phyloP scores from a whole-genome alignment of 2,329 filamentous ascomycete genomes.

The Fusarium pseudograminearum region DNA sequence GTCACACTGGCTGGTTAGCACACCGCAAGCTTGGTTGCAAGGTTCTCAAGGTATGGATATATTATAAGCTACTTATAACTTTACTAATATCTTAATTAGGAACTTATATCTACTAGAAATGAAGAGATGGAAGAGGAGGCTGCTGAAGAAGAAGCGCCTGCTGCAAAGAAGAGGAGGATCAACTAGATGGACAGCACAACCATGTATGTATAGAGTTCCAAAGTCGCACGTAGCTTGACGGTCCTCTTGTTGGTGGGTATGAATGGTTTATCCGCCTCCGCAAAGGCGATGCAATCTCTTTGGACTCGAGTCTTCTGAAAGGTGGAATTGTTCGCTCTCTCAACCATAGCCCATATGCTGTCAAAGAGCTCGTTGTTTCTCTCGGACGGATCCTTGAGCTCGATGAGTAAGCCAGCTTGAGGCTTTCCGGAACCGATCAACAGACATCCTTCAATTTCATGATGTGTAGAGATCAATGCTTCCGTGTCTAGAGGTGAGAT shows the following conservation, averaged over 20 bases:
- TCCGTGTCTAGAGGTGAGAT: slow-evolving; percentile 50
- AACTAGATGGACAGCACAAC: too few relatives aligned
- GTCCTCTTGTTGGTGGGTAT: slow-evolving; percentile 15
- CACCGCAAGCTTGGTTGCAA: too few relatives aligned
- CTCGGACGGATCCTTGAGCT: not conserved
- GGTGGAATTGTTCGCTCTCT: slow-evolving; percentile 10
- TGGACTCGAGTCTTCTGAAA: slow-evolving; percentile 6
- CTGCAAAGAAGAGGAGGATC: too few relatives aligned
- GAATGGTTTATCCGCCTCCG: not conserved
- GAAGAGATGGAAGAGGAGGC: too few relatives aligned
- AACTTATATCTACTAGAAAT: too few relatives aligned
- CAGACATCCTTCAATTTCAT: slow-evolving; percentile 45
- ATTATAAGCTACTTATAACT: too few relatives aligned
- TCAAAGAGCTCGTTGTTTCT: slow-evolving; percentile 7
- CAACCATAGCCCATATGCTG: slow-evolving; percentile 1
- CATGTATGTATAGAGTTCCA: slow-evolving; percentile 6
- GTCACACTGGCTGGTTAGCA: too few relatives aligned
- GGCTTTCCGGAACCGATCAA: slow-evolving; percentile 16
- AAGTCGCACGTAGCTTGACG: slow-evolving; percentile 8
- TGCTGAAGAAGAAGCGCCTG: too few relatives aligned
- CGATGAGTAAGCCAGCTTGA: slow-evolving; percentile 4
- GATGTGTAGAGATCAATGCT: slow-evolving; percentile 45
- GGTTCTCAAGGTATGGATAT: too few relatives aligned
- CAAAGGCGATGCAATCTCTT: slow-evolving; percentile 6
- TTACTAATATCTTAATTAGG: too few relatives aligned